Conservation (phyloP, 495 filamentous ascomycete genomes). For the Penicillium dipodomyicola region DNA sequence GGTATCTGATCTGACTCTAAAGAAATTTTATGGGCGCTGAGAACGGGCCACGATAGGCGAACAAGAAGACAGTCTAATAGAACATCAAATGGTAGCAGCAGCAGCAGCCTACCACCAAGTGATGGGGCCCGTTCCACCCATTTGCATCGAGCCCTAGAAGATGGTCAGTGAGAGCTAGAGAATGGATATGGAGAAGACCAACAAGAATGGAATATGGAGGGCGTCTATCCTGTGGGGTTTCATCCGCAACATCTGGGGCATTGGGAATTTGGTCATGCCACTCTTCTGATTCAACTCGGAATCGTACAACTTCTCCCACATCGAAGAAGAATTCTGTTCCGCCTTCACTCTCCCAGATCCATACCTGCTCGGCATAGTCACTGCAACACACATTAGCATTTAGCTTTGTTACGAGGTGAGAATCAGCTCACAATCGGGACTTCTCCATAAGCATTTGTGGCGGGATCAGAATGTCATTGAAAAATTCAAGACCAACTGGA, state of each 20-base stretch:
- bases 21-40: constrained; percentile 13
- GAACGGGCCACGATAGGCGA: not conserved
- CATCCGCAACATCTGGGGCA: constrained; percentile 54
- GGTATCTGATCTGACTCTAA: constrained; percentile 24
- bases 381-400: constrained; percentile 40
- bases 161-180: not conserved
- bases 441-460: constrained; percentile 64
- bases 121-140: constrained; percentile 48
- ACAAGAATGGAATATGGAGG: constrained; percentile 70
- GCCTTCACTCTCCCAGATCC: constrained; percentile 75
- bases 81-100: not conserved
- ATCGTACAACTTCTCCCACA: constrained; percentile 79
- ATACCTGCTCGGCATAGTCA: constrained; percentile 68
- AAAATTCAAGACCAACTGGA: constrained; percentile 80
- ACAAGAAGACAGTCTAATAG: constrained; percentile 8
- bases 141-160: constrained; percentile 52
- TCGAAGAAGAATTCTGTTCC: constrained; percentile 77
- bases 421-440: constrained; percentile 63
- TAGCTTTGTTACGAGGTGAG: not conserved
- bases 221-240: constrained; percentile 48
- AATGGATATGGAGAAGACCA: constrained; percentile 21
- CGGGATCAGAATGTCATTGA: constrained; percentile 83
- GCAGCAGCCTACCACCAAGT: constrained; percentile 46
- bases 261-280: constrained; percentile 86
- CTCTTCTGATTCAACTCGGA: constrained; percentile 76